Conservation (phyloP, 2,329 filamentous ascomycete species). For the Fusarium armeniacum region DNA sequence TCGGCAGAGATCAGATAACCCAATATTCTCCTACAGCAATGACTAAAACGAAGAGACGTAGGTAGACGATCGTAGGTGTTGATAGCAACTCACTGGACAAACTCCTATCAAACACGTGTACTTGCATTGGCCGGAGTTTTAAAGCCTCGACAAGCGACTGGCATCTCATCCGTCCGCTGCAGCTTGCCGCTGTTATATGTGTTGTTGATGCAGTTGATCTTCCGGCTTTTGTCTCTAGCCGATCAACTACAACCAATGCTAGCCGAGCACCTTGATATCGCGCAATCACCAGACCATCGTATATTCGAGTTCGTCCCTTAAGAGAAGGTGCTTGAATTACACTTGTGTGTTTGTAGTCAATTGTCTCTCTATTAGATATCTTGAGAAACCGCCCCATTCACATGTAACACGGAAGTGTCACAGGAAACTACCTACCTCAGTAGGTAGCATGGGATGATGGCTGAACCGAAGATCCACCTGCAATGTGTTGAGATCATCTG, state of each 20-base stretch:
- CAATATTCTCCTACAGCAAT: background rate
- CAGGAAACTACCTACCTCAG: background rate
- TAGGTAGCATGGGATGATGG: background rate
- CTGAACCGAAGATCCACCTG: constrained; percentile 35
- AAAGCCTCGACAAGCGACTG: constrained; percentile 5
- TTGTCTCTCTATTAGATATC: background rate
- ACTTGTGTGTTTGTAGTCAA: background rate
- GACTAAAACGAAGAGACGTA: background rate
- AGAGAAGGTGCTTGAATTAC: background rate
- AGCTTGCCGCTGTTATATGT: constrained; percentile 5
- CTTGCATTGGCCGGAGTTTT: constrained; percentile 9
- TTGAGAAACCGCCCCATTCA: constrained; percentile 23
- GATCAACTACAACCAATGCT: constrained; percentile 17
- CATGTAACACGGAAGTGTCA: constrained; percentile 28
- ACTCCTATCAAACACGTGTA: constrained; percentile 29
- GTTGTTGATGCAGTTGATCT: constrained; percentile 13
- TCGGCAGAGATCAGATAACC: background rate
- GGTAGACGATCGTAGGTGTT: background rate
- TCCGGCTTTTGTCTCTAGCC: background rate
- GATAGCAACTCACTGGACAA: constrained; percentile 1
- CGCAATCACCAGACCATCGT: background rate
- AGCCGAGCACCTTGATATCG: constrained; percentile 13
- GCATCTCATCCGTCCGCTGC: constrained; percentile 12
- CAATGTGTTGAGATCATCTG: constrained; percentile 26
- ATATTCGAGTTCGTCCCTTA: background rate